Conservation (phyloP, 495 filamentous ascomycete genomes). For the Chlorociboria aeruginascens region DNA sequence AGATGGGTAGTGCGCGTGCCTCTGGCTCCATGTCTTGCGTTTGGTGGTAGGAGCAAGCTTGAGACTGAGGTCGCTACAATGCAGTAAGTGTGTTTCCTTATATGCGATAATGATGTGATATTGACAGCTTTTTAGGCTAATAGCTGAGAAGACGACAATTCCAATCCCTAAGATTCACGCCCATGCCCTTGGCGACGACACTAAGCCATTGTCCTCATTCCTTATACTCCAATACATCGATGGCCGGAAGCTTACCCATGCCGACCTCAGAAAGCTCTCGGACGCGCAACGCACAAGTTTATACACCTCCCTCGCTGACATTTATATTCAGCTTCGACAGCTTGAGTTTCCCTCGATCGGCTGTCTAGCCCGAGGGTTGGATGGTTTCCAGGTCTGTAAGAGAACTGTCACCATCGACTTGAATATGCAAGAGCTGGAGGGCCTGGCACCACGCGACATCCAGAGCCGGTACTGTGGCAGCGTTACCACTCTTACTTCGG, state of each 20-base stretch:
- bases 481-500: constrained; percentile 7
- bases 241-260: constrained; percentile 15
- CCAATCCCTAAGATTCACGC: constrained; percentile 20
- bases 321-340: constrained; percentile 21
- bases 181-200: constrained; percentile 12
- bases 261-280: constrained; percentile 9
- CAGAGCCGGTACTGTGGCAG: constrained; percentile 8
- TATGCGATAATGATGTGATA: constrained; percentile 5
- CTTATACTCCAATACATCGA: constrained; percentile 22
- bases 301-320: constrained; percentile 16
- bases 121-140: constrained; percentile 11
- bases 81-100: constrained; percentile 15
- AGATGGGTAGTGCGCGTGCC: constrained; percentile 24
- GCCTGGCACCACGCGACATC: constrained; percentile 12
- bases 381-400: constrained; percentile 18
- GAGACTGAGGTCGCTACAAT: constrained; percentile 22
- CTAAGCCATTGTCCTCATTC: constrained; percentile 16
- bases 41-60: constrained; percentile 16
- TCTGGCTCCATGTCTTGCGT: constrained; percentile 18
- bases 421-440: constrained; percentile 22
- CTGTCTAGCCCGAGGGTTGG: constrained; percentile 8
- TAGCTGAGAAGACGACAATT: constrained; percentile 20
- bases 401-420: constrained; percentile 17
- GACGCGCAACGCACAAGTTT: constrained; percentile 13
- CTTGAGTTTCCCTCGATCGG: constrained; percentile 23